These are phyloP conservation scores for Keithomyces neogunnii DNA, from an alignment of 2,329 filamentous ascomycete genomes.

Conservation along the genomic window DNA sequence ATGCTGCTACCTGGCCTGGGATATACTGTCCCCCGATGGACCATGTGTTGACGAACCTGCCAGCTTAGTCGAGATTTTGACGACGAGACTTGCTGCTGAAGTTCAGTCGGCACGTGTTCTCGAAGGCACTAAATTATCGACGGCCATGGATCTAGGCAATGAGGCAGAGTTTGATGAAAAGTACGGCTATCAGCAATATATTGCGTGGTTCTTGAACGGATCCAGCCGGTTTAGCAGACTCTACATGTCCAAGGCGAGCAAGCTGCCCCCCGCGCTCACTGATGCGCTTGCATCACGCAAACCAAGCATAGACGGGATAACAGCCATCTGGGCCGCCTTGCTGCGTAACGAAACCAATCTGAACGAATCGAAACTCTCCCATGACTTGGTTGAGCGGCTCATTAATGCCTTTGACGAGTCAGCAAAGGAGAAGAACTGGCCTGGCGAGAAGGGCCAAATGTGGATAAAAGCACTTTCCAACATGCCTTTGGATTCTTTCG, in stretches of 20 bases:
- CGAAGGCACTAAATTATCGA: constrained; percentile 14
- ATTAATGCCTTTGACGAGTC: constrained; percentile 20
- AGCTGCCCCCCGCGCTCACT: constrained; percentile 16
- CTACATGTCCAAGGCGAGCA: constrained; percentile 15
- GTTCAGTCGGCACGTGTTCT: constrained; percentile 15
- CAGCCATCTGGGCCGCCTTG: constrained; percentile 21
- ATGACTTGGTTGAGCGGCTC: constrained; percentile 23
- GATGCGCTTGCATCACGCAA: constrained; percentile 14
- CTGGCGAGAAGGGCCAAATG: constrained; percentile 17
- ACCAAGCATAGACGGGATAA: constrained; percentile 10
- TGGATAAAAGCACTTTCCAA: constrained; percentile 24
- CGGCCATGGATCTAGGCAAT: constrained; percentile 8
- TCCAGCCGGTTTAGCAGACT: constrained; percentile 23
- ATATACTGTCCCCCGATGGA: constrained; percentile 28
- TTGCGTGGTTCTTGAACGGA: constrained; percentile 25
- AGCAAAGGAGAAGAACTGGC: constrained; percentile 22
- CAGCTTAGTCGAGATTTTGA: constrained; percentile 24
- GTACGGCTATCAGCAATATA: constrained; percentile 20
- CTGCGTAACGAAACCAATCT: constrained; percentile 30
- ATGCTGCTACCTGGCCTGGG: constrained; percentile 29
- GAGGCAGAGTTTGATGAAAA: constrained; percentile 18
- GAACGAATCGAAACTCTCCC: constrained; percentile 23
- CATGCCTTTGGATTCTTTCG: constrained; percentile 30
- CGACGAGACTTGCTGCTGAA: constrained; percentile 22
- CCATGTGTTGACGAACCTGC: constrained; percentile 19